Evolutionary conservation across 306 rosid genomes (phyloP), one percentile per base, ranked within the genome.

Genomic region (Luffa aegyptiaca): DNA sequence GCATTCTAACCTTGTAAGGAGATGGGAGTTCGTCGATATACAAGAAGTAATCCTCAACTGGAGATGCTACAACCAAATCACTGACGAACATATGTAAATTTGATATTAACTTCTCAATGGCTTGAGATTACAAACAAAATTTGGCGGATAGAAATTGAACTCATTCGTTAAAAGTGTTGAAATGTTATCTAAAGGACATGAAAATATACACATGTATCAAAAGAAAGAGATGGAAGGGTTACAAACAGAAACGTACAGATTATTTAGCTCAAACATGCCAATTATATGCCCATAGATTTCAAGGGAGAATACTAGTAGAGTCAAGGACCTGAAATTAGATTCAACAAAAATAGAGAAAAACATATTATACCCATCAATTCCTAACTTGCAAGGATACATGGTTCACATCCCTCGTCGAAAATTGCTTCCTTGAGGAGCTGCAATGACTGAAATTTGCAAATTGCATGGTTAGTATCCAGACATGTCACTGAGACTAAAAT

Each of bases 211-310:
- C 16, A 52, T 16, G 57, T 71, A 31, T 26, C 52, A 10, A 37
- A 76, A 74, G 78, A 36, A 55, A 37, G 49, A 53, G 33, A 75
- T 17, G 44, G 52, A 76, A 8, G 61, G 26, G 11, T 75, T 75
- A 74, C 11, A 37, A 71, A 65, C 78, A 58, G 80, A 42, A 58
- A 86, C 81, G 92, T 90, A 93, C 97, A 95, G 97, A 89, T 95
- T 91, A 82, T 92, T 95, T 87, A 90, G 91, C 92, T 95, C 98
- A 84, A 89, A 95, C 97, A 95, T 90, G 92, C 97, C 98, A 26
- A 95, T 93, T 82, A 95, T 89, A 73, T 91, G 96, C 56, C 98
- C 98, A 83, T 90, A 93, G 35, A 92, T 88, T 80, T 95, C 96
- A 42, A 95, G 97, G 83, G 97, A 95, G 90, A 95, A 91, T 79